Percentiles rank a stretch among this genome's conserved stretches.
Evolutionary conservation across 169 alveolate genomes (phyloP).

Genomic region (Cryptosporidium muris): DNA sequence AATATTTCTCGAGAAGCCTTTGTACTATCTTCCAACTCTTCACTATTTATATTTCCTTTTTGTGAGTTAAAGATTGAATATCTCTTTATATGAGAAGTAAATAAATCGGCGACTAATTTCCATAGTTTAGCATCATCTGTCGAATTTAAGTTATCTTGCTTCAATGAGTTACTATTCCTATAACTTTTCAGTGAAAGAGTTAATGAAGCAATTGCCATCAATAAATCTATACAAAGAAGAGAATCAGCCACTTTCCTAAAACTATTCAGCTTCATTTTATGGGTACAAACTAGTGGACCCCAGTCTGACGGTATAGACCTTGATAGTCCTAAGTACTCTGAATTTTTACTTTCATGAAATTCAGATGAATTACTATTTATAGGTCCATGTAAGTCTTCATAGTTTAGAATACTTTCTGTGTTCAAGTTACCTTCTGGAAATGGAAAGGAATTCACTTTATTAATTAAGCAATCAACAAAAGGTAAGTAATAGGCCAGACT

Average conservation of each 20-base stretch:
- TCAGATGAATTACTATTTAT: not conserved
- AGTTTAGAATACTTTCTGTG: not conserved
- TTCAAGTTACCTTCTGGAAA: conserved; percentile 4
- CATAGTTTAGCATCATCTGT: not conserved
- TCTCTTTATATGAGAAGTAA: conserved; percentile 34
- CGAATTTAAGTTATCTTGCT: not conserved
- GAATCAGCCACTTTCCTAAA: conserved; percentile 62
- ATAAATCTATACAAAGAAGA: conserved; percentile 18
- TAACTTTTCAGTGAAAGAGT: not conserved
- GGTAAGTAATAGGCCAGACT: not conserved
- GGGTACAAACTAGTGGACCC: conserved; percentile 34
- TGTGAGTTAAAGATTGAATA: conserved; percentile 48
- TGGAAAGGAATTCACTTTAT: conserved; percentile 8
- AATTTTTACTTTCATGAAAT: conserved; percentile 10
- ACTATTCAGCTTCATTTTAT: conserved; percentile 19
- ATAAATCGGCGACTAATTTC: conserved; percentile 2
- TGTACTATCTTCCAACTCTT: no score
- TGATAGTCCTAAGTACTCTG: not conserved
- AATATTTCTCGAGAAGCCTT: conserved; percentile 5
- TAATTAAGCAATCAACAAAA: conserved; percentile 3
- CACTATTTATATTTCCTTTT: not conserved
- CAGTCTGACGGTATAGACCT: conserved; percentile 1
- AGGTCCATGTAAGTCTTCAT: no score
- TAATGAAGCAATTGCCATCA: conserved; percentile 18
- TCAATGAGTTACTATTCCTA: not conserved